Conservation (phyloP, 116 monocot species). For the Papilionanthe hybrid region DNA sequence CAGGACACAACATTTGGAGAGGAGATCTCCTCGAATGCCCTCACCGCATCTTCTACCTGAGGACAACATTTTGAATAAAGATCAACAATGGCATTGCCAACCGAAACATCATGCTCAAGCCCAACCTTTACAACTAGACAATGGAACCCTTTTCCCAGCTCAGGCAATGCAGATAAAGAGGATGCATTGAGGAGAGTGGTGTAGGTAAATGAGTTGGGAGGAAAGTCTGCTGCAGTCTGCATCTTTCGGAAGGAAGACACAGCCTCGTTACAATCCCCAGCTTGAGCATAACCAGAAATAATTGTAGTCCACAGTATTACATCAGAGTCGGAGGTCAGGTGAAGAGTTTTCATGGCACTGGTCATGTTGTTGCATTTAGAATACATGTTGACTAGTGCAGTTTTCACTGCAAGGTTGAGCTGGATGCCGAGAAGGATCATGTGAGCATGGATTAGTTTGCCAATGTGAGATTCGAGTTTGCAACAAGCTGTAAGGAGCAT, state of each 20-base stretch:
- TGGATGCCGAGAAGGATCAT: conserved; percentile 36
- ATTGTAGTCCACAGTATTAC: conserved; percentile 57
- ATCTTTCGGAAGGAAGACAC: conserved; percentile 40
- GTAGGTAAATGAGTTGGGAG: conserved; percentile 62
- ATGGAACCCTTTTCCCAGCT: conserved; percentile 58
- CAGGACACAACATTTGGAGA: conserved; percentile 71
- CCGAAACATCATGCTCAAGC: conserved; percentile 48
- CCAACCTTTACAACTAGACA: conserved; percentile 39
- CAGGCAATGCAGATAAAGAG: conserved; percentile 12
- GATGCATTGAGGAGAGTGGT: conserved; percentile 46
- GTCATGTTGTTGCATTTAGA: conserved; percentile 36
- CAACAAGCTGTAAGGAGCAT: conserved; percentile 50
- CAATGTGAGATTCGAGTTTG: conserved; percentile 15
- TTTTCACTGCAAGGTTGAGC: conserved; percentile 65
- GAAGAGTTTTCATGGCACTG: conserved; percentile 40
- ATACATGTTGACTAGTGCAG: conserved; percentile 74
- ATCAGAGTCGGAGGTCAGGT: conserved; percentile 42
- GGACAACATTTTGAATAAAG: conserved; percentile 58
- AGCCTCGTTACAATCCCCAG: conserved; percentile 22
- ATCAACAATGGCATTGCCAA: conserved; percentile 70
- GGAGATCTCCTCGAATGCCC: conserved; percentile 32
- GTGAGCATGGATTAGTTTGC: conserved; percentile 57
- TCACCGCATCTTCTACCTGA: conserved; percentile 7
- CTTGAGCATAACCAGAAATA: conserved; percentile 48
- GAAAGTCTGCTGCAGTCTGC: conserved; percentile 15